Conservation (phyloP, 768 basidiomycete species). For the Psilocybe azurescens region DNA sequence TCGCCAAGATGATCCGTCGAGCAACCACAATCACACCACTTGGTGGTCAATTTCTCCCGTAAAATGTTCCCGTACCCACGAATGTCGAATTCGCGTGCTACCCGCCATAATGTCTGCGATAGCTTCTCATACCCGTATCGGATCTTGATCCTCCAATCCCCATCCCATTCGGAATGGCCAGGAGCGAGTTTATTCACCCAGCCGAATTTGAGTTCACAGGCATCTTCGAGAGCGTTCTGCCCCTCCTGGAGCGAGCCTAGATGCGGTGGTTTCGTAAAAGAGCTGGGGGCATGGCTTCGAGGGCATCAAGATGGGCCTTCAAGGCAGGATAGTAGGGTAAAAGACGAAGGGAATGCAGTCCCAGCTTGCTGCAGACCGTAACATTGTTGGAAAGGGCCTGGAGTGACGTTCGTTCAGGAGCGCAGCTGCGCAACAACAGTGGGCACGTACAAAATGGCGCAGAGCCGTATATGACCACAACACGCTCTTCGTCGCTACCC, state of each 20-base stretch:
- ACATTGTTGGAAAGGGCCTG: slow-evolving; percentile 78
- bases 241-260: slow-evolving; percentile 64
- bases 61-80: slow-evolving; percentile 73
- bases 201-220: slow-evolving; percentile 61
- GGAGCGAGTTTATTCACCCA: slow-evolving; percentile 39
- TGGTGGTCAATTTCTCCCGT: slow-evolving; percentile 72
- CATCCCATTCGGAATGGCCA: slow-evolving; percentile 50
- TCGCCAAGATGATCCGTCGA: slow-evolving; percentile 80
- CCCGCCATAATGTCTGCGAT: slow-evolving; percentile 69
- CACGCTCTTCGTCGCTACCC: slow-evolving; percentile 81
- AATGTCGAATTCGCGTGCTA: slow-evolving; percentile 74
- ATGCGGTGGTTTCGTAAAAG: slow-evolving; percentile 71
- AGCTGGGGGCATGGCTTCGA: slow-evolving; percentile 62
- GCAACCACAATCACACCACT: slow-evolving; percentile 85
- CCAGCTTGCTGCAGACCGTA: slow-evolving; percentile 64
- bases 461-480: slow-evolving; percentile 82
- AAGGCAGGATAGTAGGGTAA: slow-evolving; percentile 65
- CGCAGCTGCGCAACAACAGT: slow-evolving; percentile 14
- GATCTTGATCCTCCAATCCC: slow-evolving; percentile 64
- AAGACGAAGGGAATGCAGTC: slow-evolving; percentile 69
- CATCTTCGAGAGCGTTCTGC: slow-evolving; percentile 66
- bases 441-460: slow-evolving; percentile 67
- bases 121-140: slow-evolving; percentile 69
- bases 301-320: slow-evolving; percentile 62
- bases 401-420: slow-evolving; percentile 18